A percentile compares a stretch with the other conserved stretches of the same genome.
These are phyloP conservation scores for Brettanomyces nanus DNA, from an alignment of 805 yeast genomes.

Conservation along the genomic window DNA sequence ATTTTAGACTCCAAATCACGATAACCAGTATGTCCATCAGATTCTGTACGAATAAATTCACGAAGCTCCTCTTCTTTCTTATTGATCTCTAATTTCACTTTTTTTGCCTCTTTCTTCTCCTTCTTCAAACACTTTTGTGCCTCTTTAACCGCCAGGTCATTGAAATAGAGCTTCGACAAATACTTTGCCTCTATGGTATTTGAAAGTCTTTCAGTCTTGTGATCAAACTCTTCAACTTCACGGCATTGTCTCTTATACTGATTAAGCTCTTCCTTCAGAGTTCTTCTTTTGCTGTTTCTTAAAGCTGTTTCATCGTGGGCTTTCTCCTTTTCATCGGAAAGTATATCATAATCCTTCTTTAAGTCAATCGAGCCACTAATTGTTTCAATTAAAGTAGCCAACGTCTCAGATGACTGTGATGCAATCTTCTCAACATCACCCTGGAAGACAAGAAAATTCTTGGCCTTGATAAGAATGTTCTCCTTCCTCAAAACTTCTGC, in stretches of 20 bases:
- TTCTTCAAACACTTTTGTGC: conserved; percentile 24
- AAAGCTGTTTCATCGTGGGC: conserved; percentile 58
- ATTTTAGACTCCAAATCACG: conserved; percentile 33
- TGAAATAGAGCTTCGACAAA: conserved; percentile 59
- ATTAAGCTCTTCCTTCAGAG: conserved; percentile 62
- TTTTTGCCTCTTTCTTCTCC: conserved; percentile 29
- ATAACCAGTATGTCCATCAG: conserved; percentile 37
- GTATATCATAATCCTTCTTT: conserved; percentile 54
- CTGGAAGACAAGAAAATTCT: conserved; percentile 89
- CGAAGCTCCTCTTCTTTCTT: conserved; percentile 24
- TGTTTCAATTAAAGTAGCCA: conserved; percentile 68
- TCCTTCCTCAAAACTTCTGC: conserved; percentile 59
- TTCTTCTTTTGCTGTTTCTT: conserved; percentile 60
- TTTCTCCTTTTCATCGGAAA: conserved; percentile 55
- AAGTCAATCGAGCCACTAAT: conserved; percentile 75
- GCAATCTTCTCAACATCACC: conserved; percentile 96
- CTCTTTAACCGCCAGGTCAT: conserved; percentile 34
- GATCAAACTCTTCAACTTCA: conserved; percentile 62
- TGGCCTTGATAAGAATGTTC: conserved; percentile 79
- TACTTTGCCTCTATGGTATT: conserved; percentile 40
- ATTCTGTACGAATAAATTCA: conserved; percentile 30
- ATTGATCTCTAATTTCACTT: conserved; percentile 6
- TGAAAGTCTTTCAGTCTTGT: conserved; percentile 40
- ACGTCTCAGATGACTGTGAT: conserved; percentile 69
- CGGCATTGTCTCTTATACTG: conserved; percentile 69